A percentile compares a stretch with the other conserved stretches of the same genome.
Evolutionary conservation across 2,329 filamentous ascomycete species (phyloP).

Genomic region (Neonectria punicea): DNA sequence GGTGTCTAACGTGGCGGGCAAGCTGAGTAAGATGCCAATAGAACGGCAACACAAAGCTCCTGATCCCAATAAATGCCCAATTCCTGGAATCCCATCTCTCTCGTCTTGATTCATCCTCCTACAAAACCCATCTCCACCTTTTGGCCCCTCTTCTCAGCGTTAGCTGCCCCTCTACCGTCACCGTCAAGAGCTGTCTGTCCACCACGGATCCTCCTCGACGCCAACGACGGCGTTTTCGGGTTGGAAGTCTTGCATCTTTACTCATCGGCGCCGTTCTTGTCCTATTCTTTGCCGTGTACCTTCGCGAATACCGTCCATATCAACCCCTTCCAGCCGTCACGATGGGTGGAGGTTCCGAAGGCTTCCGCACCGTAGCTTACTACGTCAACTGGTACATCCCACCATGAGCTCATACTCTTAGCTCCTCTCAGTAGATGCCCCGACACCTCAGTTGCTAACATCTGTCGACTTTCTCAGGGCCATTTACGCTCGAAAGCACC

Average conservation of each 20-base stretch:
- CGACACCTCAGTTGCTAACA: slow-evolving; percentile 26
- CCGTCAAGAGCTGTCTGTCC: slow-evolving; percentile 6
- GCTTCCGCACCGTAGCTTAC: slow-evolving; percentile 76
- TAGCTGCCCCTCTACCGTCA: slow-evolving; percentile 3
- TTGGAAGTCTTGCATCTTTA: slow-evolving; percentile 8
- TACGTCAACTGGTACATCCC: slow-evolving; percentile 72
- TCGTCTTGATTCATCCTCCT: slow-evolving; percentile 5
- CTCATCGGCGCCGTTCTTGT: slow-evolving; percentile 22
- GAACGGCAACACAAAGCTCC: neutral
- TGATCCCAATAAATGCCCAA: neutral
- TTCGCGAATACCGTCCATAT: slow-evolving; percentile 17
- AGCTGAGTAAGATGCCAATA: slow-evolving; percentile 26
- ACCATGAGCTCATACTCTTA: neutral
- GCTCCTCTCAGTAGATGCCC: neutral
- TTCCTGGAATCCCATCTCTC: neutral
- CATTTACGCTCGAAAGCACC: slow-evolving; percentile 86
- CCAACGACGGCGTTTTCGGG: slow-evolving; percentile 20
- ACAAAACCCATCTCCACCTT: neutral
- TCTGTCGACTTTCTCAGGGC: slow-evolving; percentile 60
- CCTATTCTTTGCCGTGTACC: slow-evolving; percentile 24
- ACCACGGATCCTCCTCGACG: slow-evolving; percentile 32
- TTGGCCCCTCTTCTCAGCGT: slow-evolving; percentile 10
- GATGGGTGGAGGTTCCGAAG: slow-evolving; percentile 59
- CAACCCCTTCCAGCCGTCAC: slow-evolving; percentile 19
- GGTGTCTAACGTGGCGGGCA: neutral